These are phyloP conservation scores for Aegilops umbellulata DNA, from an alignment of 176 grass and related monocot species.

Conservation along the genomic window DNA sequence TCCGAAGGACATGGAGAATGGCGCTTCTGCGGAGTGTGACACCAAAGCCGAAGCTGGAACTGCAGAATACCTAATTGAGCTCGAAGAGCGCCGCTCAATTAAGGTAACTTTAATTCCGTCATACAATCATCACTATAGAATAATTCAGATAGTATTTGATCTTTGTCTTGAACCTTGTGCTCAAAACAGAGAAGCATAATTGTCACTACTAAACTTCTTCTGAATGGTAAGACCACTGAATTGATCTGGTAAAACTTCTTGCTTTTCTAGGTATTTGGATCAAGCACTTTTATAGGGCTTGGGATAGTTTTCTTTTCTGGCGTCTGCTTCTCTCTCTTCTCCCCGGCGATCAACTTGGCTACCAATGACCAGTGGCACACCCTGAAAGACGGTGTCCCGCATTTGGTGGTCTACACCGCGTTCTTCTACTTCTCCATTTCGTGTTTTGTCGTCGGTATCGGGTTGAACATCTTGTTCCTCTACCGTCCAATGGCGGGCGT, in stretches of 20 bases:
- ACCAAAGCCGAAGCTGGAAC: constrained; percentile 81
- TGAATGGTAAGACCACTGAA: not conserved
- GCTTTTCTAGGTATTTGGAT: constrained; percentile 48
- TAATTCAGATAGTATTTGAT: not conserved
- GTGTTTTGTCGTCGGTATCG: constrained; percentile 69
- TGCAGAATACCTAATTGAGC: constrained; percentile 70
- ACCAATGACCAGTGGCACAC: constrained; percentile 95
- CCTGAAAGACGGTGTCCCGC: constrained; percentile 63
- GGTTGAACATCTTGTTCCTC: constrained; percentile 81
- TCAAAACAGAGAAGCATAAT: not conserved
- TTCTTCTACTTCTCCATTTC: constrained; percentile 99
- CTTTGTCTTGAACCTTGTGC: not conserved
- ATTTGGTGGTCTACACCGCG: constrained; percentile 92
- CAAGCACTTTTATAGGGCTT: constrained; percentile 68
- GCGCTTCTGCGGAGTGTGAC: constrained; percentile 26
- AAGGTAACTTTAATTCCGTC: constrained; percentile 46
- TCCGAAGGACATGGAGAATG: constrained; percentile 61
- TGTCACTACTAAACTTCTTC: not conserved
- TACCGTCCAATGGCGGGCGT: constrained; percentile 81
- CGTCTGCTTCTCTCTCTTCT: constrained; percentile 92
- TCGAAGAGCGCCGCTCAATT: constrained; percentile 83
- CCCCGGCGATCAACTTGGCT: constrained; percentile 89
- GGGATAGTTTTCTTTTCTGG: constrained; percentile 87
- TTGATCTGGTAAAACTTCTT: not conserved
- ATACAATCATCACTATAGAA: not conserved